phyloP scores from a whole-genome alignment of 169 alveolate genomes.

The Eimeria sp. region DNA sequence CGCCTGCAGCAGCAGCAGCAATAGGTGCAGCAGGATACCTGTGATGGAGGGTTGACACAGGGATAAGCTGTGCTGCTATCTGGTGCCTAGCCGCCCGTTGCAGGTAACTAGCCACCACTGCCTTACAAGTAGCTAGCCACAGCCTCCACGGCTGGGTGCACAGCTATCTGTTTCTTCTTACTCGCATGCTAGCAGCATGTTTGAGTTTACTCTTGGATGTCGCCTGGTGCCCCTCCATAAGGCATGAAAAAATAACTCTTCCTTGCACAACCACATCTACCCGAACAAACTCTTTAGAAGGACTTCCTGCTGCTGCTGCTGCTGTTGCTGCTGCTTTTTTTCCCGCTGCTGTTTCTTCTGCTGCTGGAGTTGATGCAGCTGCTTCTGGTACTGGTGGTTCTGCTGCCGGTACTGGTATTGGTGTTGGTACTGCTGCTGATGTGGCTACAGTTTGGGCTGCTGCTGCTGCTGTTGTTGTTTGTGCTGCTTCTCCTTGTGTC shows the following conservation, averaged over 20 bases:
- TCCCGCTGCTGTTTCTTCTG: background rate
- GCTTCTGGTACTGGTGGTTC: background rate
- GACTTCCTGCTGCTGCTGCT: background rate
- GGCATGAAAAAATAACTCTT: background rate
- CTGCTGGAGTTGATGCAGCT: background rate
- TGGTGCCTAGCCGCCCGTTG: background rate
- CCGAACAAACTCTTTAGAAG: background rate
- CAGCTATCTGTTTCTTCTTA: background rate
- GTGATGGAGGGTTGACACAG: background rate
- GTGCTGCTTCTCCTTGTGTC: too few species aligned
- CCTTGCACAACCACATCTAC: background rate
- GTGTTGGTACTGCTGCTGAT: too few species aligned
- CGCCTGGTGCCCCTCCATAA: background rate
- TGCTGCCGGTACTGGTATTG: too few species aligned
- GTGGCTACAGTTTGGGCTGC: too few species aligned
- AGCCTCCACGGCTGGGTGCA: too few species aligned
- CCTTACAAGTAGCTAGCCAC: too few species aligned
- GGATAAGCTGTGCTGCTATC: too few species aligned
- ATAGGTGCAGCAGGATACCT: background rate
- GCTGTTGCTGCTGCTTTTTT: background rate
- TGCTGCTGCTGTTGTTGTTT: too few species aligned
- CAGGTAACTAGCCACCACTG: too few species aligned
- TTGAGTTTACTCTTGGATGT: background rate
- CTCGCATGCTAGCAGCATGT: conserved; percentile 21
- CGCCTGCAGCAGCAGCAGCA: conserved; percentile 10